These are phyloP conservation scores for Tolypocladium tropicale DNA, from an alignment of 2,329 filamentous ascomycete species.

Conservation along the genomic window DNA sequence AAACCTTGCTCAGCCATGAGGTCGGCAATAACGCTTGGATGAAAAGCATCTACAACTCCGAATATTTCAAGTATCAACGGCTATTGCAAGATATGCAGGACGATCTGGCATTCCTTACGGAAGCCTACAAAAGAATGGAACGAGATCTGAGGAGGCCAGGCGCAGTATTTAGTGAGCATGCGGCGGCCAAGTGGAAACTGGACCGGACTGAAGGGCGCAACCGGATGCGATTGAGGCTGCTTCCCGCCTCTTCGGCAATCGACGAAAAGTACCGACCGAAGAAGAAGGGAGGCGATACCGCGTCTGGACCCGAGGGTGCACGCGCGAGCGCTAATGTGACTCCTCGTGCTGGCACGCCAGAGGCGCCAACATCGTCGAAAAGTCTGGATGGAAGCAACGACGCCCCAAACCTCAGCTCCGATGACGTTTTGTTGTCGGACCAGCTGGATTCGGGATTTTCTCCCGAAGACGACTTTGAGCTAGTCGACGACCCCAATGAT, in stretches of 20 bases:
- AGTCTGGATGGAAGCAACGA: constrained; percentile 11
- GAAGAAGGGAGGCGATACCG: constrained; percentile 45
- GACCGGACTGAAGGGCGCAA: constrained; percentile 94
- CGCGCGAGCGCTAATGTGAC: constrained; percentile 15
- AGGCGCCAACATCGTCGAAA: constrained; percentile 8
- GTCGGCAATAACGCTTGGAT: constrained; percentile 84
- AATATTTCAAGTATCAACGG: constrained; percentile 85
- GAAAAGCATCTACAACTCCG: constrained; percentile 87
- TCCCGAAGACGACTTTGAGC: constrained; percentile 85
- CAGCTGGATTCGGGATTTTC: constrained; percentile 13
- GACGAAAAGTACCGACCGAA: constrained; percentile 79
- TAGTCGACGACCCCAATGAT: constrained; percentile 87
- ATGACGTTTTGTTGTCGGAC: constrained; percentile 12
- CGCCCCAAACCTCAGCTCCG: constrained; percentile 9
- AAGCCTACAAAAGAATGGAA: constrained; percentile 69
- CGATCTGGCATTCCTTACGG: constrained; percentile 66
- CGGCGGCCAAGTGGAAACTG: constrained; percentile 71
- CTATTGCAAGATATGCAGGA: constrained; percentile 89
- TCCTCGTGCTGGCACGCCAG: constrained; percentile 8
- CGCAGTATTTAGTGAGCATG: constrained; percentile 62
- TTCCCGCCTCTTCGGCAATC: constrained; percentile 63
- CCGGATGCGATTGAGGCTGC: constrained; percentile 80
- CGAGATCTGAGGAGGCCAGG: constrained; percentile 69
- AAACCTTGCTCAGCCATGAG: constrained; percentile 70
- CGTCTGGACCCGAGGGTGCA: constrained; percentile 24